Percentiles rank a stretch among this genome's conserved stretches.
Conservation (phyloP, 2,329 filamentous ascomycete species). For the Botryosphaeria dothidea region DNA sequence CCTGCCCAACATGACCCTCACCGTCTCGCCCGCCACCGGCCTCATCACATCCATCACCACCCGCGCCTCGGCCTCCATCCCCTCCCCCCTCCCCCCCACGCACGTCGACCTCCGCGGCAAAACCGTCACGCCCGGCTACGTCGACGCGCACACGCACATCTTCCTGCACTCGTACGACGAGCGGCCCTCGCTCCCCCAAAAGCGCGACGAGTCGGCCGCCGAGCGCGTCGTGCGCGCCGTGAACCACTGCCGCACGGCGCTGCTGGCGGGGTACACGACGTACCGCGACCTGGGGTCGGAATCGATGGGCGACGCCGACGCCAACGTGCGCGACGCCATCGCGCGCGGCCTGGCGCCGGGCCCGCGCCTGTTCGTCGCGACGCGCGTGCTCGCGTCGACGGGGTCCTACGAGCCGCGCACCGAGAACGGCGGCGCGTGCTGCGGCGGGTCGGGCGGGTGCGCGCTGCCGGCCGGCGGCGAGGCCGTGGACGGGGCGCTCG, state of each 20-base stretch:
- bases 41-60: conserved; percentile 41
- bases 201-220: conserved; percentile 60
- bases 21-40: conserved; percentile 42
- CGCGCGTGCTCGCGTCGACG: conserved; percentile 51
- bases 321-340: conserved; percentile 54
- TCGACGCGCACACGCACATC: conserved; percentile 60
- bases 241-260: conserved; percentile 54
- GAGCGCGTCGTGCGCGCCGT: conserved; percentile 58
- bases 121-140: conserved; percentile 54
- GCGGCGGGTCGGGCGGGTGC: conserved; percentile 27
- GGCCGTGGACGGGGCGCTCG: conserved; percentile 50
- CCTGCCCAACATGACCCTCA: conserved; percentile 45
- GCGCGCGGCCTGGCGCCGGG: conserved; percentile 57
- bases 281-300: conserved; percentile 60
- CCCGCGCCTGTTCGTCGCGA: conserved; percentile 58
- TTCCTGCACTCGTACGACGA: conserved; percentile 51
- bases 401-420: conserved; percentile 52
- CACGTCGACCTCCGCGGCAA: conserved; percentile 58
- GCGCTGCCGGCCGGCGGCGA: conserved; percentile 43
- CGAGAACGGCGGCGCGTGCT: conserved; percentile 42
- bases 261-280: conserved; percentile 61
- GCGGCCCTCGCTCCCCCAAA: conserved; percentile 48
- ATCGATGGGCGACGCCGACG: conserved; percentile 52
- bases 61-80: conserved; percentile 24
- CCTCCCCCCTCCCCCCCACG: conserved; percentile 30